Conservation (phyloP, 2,329 filamentous ascomycete genomes). For the Eutypella sp. region DNA sequence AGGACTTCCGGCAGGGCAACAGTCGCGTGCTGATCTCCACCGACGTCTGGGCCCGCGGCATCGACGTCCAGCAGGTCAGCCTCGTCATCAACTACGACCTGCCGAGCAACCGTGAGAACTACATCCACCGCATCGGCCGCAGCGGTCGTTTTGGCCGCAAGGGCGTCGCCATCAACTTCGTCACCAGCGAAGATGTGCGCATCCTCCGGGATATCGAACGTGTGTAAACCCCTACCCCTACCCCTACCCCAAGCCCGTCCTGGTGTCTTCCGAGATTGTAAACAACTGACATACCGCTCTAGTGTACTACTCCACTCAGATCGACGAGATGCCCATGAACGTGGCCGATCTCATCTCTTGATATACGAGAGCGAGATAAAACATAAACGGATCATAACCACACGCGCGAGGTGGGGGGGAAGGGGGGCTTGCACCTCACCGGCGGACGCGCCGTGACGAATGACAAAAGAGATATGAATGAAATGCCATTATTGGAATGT, state of each 20-base stretch:
- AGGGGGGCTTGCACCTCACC: slow-evolving; percentile 4
- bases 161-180: slow-evolving; percentile 99
- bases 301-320: slow-evolving; percentile 96
- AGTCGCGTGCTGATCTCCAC: slow-evolving; percentile 95
- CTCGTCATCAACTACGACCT: slow-evolving; percentile 99
- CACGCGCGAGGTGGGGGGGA: too few relatives aligned
- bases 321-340: slow-evolving; percentile 99
- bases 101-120: slow-evolving; percentile 98
- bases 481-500: slow-evolving; percentile 7
- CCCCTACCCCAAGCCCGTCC: too few relatives aligned
- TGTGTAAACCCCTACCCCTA: slow-evolving; percentile 40
- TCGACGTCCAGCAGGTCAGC: slow-evolving; percentile 97
- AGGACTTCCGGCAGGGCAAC: slow-evolving; percentile 96
- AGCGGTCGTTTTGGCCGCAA: slow-evolving; percentile 95
- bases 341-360: slow-evolving; percentile 59
- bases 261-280: neutral
- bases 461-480: neutral
- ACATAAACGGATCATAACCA: slow-evolving; percentile 1
- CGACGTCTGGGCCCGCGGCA: slow-evolving; percentile 96
- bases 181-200: slow-evolving; percentile 95
- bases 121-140: slow-evolving; percentile 96
- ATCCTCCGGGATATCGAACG: slow-evolving; percentile 95
- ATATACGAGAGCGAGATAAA: slow-evolving; percentile 6
- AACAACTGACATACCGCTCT: slow-evolving; percentile 1
- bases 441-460: neutral